Evolutionary conservation across 192 early-diverging fungal genomes (phyloP).

Genomic region (Spizellomyces punctatus): DNA sequence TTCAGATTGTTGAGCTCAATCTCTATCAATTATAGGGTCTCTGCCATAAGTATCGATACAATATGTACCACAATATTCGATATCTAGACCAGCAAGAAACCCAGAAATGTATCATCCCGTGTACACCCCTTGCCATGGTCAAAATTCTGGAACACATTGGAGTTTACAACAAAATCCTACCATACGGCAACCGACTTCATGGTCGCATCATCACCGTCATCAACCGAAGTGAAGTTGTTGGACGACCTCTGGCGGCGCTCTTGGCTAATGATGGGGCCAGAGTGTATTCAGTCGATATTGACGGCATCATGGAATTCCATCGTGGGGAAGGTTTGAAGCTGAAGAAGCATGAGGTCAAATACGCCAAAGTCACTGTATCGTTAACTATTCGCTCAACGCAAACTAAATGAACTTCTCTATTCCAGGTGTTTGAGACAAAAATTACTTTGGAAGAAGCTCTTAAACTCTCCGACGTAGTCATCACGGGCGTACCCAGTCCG

Average conservation of each 20-base stretch:
- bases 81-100: constrained; percentile 78
- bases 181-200: constrained; percentile 92
- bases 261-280: constrained; percentile 98
- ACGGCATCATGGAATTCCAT: constrained; percentile 73
- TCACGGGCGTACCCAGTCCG: constrained; percentile 92
- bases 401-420: neutral
- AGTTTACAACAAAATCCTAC: constrained; percentile 83
- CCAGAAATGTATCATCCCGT: constrained; percentile 96
- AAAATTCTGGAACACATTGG: constrained; percentile 97
- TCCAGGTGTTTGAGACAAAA: constrained; percentile 71
- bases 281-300: constrained; percentile 94
- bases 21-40: constrained; percentile 54
- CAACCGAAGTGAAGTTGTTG: constrained; percentile 97
- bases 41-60: constrained; percentile 91
- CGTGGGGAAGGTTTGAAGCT: constrained; percentile 48
- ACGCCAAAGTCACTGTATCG: neutral
- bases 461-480: constrained; percentile 91
- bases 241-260: constrained; percentile 93
- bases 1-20: constrained; percentile 7
- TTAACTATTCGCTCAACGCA: neutral
- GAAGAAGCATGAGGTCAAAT: constrained; percentile 49
- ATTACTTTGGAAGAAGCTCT: constrained; percentile 79
- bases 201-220: constrained; percentile 91
- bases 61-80: constrained; percentile 96
- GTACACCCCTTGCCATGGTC: constrained; percentile 96